Evolutionary conservation across 441 rosid genomes (phyloP), one percentile per base, ranked within the genome.

Genomic region (Breynia disticha): DNA sequence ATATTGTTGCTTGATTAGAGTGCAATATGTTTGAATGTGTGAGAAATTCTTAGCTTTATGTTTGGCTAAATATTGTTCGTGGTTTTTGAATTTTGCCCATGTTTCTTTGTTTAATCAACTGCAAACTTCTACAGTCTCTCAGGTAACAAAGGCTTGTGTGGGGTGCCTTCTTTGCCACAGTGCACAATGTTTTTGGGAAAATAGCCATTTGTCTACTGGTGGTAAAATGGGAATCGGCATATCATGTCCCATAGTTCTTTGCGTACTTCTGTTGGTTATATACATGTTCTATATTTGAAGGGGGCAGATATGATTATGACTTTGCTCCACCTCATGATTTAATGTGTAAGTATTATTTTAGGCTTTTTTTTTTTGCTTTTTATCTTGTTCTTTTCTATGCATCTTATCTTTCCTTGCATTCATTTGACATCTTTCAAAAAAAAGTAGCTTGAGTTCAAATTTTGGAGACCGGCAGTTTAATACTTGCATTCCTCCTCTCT

Each of bases 141-240:
- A n/a, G 95, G 83, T 51, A 93, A 93, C 81, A 89, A 84, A 74
- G 95, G 85, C 41, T 69, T 93, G 75, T 93, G 99, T 22, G 97
- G 99, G 1, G 90, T 75, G 45, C 87, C 95, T 28, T 47, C 93
- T 48, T 75, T 89, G 71, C 85, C 88, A 0, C 43, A 75, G 1
- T 93, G 99, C 66, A 84, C 97, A 48, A 16, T 86, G 9, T 57
- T 93, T n/a, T 51, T 91, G 98, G 98, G 80, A 83, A 55, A 73
- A 86, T 61, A 95, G 93, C 10, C 82, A 74, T 62, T 72, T 93
- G 69, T 93, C 99, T 32, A 74, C 75, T 46, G 90, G 87, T 0
- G 95, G 95, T 58, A 83, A 79, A 81, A 67, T 84, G 53, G 97
- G 75, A 43, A 77, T 93, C 59, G 90, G 76, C 44, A 11, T 86